These are phyloP conservation scores for Alternaria tenuissima DNA, from an alignment of 2,329 filamentous ascomycete genomes.

Conservation along the genomic window DNA sequence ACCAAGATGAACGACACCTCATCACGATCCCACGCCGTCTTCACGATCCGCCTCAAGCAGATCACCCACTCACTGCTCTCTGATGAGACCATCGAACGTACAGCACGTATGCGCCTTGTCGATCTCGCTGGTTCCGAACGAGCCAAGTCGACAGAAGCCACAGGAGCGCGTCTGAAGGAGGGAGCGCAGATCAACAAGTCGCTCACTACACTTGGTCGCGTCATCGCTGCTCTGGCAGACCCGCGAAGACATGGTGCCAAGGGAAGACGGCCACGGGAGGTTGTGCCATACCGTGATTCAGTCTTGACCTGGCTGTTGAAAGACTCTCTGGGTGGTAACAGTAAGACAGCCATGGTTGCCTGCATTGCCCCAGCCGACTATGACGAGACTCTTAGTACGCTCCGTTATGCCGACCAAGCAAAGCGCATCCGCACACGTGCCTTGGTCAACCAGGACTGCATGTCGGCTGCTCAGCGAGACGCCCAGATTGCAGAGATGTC, in stretches of 20 bases:
- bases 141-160: slow-evolving; percentile 94
- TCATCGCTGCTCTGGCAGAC: slow-evolving; percentile 88
- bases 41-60: slow-evolving; percentile 97
- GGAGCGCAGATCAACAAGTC: slow-evolving; percentile 99
- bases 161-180: slow-evolving; percentile 86
- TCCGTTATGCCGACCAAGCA: slow-evolving; percentile 96
- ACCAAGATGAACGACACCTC: slow-evolving; percentile 99
- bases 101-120: slow-evolving; percentile 91
- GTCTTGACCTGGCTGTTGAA: slow-evolving; percentile 87
- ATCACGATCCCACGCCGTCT: slow-evolving; percentile 94
- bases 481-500: slow-evolving; percentile 94
- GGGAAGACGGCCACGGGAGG: slow-evolving; percentile 61
- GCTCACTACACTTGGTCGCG: slow-evolving; percentile 90
- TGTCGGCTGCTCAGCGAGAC: slow-evolving; percentile 91
- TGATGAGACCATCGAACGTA: slow-evolving; percentile 96
- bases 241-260: slow-evolving; percentile 62
- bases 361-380: slow-evolving; percentile 96
- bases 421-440: slow-evolving; percentile 96
- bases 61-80: slow-evolving; percentile 97
- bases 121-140: slow-evolving; percentile 95
- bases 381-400: slow-evolving; percentile 93
- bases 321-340: slow-evolving; percentile 94
- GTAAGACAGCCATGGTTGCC: slow-evolving; percentile 98
- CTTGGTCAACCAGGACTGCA: slow-evolving; percentile 93
- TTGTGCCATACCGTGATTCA: slow-evolving; percentile 93